Percentiles rank a stretch among this genome's conserved stretches.
Conservation (phyloP, 1,139 yeast species). For the Eremothecium coryli region DNA sequence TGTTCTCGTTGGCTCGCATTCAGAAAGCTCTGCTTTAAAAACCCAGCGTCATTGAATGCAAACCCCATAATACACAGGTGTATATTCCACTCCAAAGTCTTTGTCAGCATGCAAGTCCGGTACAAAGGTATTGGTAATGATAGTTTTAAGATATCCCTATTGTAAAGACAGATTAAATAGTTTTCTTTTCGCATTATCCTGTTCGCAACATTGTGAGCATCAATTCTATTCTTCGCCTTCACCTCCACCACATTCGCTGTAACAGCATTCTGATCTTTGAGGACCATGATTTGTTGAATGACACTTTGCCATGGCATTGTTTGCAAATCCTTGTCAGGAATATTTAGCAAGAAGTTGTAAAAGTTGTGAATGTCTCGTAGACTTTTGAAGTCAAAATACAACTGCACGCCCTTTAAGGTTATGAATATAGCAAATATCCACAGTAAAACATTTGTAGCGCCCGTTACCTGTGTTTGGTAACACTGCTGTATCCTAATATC, state of each 20-base stretch:
- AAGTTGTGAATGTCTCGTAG: constrained; percentile 32
- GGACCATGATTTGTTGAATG: constrained; percentile 63
- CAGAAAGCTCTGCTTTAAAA: constrained; percentile 62
- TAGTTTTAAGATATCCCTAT: constrained; percentile 64
- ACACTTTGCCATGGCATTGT: constrained; percentile 90
- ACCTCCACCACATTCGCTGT: constrained; percentile 45
- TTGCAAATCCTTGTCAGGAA: constrained; percentile 74
- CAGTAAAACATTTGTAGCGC: constrained; percentile 46
- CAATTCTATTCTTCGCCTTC: constrained; percentile 63
- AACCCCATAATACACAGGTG: constrained; percentile 81
- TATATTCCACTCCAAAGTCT: constrained; percentile 89
- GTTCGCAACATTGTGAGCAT: constrained; percentile 92
- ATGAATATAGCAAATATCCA: constrained; percentile 57
- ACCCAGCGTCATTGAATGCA: constrained; percentile 77
- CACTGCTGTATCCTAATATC: constrained; percentile 58
- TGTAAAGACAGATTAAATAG: constrained; percentile 80
- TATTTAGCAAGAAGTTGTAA: constrained; percentile 48
- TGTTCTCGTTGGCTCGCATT: constrained; percentile 63
- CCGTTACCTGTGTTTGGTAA: constrained; percentile 39
- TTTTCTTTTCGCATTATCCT: constrained; percentile 93
- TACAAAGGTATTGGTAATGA: constrained; percentile 42
- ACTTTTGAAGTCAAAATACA: constrained; percentile 38
- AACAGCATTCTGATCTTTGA: constrained; percentile 70
- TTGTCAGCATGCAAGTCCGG: constrained; percentile 49
- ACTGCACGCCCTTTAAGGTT: constrained; percentile 48